Evolutionary conservation across 805 yeast genomes (phyloP), one percentile per base, ranked within the genome.

Genomic region (Cyberlindnera mississippiensis): DNA sequence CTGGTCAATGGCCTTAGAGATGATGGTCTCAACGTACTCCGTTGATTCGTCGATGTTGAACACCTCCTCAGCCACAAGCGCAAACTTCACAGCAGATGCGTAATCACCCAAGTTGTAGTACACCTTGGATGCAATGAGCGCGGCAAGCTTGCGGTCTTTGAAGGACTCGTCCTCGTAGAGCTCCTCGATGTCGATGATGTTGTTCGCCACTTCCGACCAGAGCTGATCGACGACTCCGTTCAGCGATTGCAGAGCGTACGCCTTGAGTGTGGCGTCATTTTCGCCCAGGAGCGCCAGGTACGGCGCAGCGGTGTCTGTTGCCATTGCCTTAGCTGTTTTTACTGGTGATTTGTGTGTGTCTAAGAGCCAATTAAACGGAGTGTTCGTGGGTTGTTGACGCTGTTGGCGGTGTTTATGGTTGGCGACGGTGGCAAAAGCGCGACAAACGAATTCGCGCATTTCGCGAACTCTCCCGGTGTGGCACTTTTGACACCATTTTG

Each of bases 131-230:
- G 93, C 90, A 45, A 93, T 76, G 45, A 93, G 71, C 2, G 99
- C 98, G 8, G 98, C 98, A 57, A 91, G 73, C 35, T 77, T 67
- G 53, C 95, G 77, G 47, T 84, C 80, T 41, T 80, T 79, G 64
- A 91, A 93, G 18, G 73, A 63, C 45, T 76, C 73, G 61, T 91
- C 96, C 66, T 93, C 98, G 57, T 82, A 89, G 41, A 93, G 70
- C 50, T 88, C 95, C 67, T 93, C 99, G 56, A 93, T 85, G 41
- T 85, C 89, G 22, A 86, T 71, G 47, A 93, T 78, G 57, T 76
- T 81, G 66, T 93, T 93, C 44, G 99, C 95, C 44, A 93, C 85
- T 69, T 93, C 98, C 3, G 99, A 88, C 99, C 99, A 93, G 45
- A 88, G 73, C 63, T 87, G 90, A 67, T 89, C 96, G 38, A 88